phyloP scores from a whole-genome alignment of 2,329 filamentous ascomycete genomes.

The Fusarium dlaminii region DNA sequence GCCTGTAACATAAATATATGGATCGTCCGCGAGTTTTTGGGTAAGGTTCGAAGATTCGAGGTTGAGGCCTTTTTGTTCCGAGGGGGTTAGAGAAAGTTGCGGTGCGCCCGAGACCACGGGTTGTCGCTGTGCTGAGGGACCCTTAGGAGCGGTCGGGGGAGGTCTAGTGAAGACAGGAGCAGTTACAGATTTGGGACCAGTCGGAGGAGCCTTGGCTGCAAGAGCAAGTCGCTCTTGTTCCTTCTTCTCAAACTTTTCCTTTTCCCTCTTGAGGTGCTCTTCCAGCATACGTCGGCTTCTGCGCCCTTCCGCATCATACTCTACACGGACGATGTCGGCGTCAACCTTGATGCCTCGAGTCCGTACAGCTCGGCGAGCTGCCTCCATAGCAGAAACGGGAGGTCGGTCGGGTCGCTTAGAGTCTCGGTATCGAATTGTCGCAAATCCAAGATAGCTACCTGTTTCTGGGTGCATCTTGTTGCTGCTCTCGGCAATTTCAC shows the following conservation, averaged over 20 bases:
- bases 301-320: conserved; percentile 88
- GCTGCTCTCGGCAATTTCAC: conserved; percentile 88
- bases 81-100: conserved; percentile 46
- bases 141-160: conserved; percentile 87
- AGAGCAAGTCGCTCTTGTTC: conserved; percentile 50
- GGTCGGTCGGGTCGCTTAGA: conserved; percentile 56
- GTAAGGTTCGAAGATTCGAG: conserved; percentile 75
- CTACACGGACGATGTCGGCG: conserved; percentile 78
- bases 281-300: conserved; percentile 84
- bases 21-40: conserved; percentile 76
- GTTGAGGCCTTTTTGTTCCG: conserved; percentile 49
- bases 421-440: conserved; percentile 89
- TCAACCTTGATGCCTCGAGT: conserved; percentile 84
- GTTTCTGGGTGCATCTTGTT: conserved; percentile 96
- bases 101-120: conserved; percentile 40
- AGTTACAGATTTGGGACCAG: conserved; percentile 49
- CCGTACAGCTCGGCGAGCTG: conserved; percentile 82
- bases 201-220: conserved; percentile 48
- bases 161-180: conserved; percentile 54
- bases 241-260: conserved; percentile 69
- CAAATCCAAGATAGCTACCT: conserved; percentile 93
- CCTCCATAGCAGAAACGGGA: conserved; percentile 75
- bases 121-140: conserved; percentile 71
- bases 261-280: conserved; percentile 74
- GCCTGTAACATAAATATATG: conserved; percentile 91